phyloP scores from a whole-genome alignment of 352 stramenopile species.

The Pythium chondricola region DNA sequence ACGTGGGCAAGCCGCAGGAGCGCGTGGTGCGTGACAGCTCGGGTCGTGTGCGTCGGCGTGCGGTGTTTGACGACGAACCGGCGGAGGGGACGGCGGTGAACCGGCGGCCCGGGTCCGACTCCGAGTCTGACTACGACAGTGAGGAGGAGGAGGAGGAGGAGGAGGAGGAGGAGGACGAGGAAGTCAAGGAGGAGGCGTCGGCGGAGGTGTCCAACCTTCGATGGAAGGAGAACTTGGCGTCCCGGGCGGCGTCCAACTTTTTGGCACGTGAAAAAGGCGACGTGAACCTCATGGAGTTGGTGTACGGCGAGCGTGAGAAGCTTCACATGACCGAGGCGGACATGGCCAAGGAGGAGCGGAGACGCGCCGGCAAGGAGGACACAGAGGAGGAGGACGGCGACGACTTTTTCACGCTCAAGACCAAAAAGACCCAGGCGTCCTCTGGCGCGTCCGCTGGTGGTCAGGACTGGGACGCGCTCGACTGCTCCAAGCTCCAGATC shows the following conservation, averaged over 20 bases:
- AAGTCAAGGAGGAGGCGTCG: conserved; percentile 24
- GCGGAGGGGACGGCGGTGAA: conserved; percentile 19
- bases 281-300: conserved; percentile 89
- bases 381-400: conserved; percentile 59
- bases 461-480: conserved; percentile 64
- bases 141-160: conserved; percentile 44
- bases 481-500: conserved; percentile 79
- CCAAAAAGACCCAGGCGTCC: conserved; percentile 30
- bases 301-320: conserved; percentile 85
- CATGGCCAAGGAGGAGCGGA: conserved; percentile 41
- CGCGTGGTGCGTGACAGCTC: conserved; percentile 58
- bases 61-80: conserved; percentile 69
- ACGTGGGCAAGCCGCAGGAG: conserved; percentile 57
- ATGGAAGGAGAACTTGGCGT: conserved; percentile 86
- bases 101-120: conserved; percentile 25
- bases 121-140: conserved; percentile 39
- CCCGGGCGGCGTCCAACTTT: conserved; percentile 81
- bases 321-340: conserved; percentile 77
- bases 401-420: conserved; percentile 75
- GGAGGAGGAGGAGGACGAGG: conserved; percentile 32
- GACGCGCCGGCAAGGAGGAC: conserved; percentile 24
- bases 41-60: conserved; percentile 68
- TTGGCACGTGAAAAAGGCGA: conserved; percentile 73
- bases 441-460: conserved; percentile 18
- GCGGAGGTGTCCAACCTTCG: conserved; percentile 63